Evolutionary conservation across 78 protist species (phyloP), one percentile per base, ranked within the genome.

Genomic region (Planoprotostelium fungivorum): DNA sequence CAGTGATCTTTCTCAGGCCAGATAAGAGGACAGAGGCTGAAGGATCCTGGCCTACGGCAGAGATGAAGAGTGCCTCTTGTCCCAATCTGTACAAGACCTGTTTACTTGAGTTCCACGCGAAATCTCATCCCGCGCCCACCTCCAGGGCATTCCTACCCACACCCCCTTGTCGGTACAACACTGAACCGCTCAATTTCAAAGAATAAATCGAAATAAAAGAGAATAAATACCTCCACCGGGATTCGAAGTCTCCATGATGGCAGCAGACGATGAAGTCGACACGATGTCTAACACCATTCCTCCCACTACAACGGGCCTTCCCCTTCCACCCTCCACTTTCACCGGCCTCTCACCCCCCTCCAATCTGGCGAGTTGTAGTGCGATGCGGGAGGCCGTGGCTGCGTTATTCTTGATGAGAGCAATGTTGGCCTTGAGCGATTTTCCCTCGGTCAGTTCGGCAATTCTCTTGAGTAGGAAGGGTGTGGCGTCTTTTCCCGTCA

Each of bases 391-490:
- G 34, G 97, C 99, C 0, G 93, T 86, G 16, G 35, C 86, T 0
- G 99, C 99, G 89, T 98, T 98, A 87, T 97, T 89, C 87, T 84
- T 10, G 38, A 63, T 87, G 31, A 35, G 93, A 1, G 89, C 87
- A 36, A 93, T 86, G 88, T 91, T 98, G 37, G 98, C 84, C 28
- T 29, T 88, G 0, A 97, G 93, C 25, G 98, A 94, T 29, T 29
- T 89, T 9, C 99, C 99, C 25, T 10, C 92, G 35, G 98, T 96
- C 29, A 94, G 51, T 31, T 94, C 94, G 88, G 37, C 36, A 0
- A 97, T 93, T 1, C 88, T 83, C 28, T 51, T 28, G 29, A 98
- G 95, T n/a, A 98, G 73, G 84, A 90, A 98, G 25, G 99, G 99
- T 28, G 99, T 98, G 25, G 89, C 87, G 29, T 94, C 99, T 73